Evolutionary conservation across 2,329 filamentous ascomycete genomes (phyloP).

Genomic region (Aphanoascus verrucosus): DNA sequence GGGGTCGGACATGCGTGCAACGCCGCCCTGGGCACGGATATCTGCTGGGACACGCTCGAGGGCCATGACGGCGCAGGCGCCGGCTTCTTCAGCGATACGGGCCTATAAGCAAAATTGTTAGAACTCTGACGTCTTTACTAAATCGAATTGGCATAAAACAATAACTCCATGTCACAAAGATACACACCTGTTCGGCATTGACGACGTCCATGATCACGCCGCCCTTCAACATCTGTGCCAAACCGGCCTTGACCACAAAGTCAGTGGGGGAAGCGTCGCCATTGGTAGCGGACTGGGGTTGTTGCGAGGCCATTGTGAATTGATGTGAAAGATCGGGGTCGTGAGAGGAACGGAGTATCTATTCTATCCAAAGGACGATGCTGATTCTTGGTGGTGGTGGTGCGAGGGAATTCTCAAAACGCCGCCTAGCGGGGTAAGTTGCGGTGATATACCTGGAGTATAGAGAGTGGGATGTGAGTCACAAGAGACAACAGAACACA

Average conservation of each 20-base stretch:
- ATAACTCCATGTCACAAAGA: neutral
- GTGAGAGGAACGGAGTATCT: neutral
- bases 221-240: conserved; percentile 97
- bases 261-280: conserved; percentile 40
- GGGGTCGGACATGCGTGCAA: conserved; percentile 94
- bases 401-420: too few relatives aligned
- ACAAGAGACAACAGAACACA: too few relatives aligned
- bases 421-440: too few relatives aligned
- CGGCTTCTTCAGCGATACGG: conserved; percentile 93
- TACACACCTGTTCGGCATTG: conserved; percentile 63
- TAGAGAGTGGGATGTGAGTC: too few relatives aligned
- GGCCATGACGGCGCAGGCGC: conserved; percentile 94
- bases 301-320: conserved; percentile 29
- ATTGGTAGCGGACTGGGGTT: conserved; percentile 32
- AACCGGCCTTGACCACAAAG: conserved; percentile 86
- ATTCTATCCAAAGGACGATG: neutral
- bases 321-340: neutral
- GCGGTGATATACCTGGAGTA: too few relatives aligned
- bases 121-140: neutral
- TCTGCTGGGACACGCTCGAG: conserved; percentile 95
- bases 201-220: conserved; percentile 99
- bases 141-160: too few relatives aligned
- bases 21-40: conserved; percentile 83
- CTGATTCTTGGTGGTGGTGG: neutral
- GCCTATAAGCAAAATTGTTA: conserved; percentile 43